Evolutionary conservation across 805 yeast species (phyloP), one percentile per base, ranked within the genome.

Genomic region (Barnettozyma sucrosica): DNA sequence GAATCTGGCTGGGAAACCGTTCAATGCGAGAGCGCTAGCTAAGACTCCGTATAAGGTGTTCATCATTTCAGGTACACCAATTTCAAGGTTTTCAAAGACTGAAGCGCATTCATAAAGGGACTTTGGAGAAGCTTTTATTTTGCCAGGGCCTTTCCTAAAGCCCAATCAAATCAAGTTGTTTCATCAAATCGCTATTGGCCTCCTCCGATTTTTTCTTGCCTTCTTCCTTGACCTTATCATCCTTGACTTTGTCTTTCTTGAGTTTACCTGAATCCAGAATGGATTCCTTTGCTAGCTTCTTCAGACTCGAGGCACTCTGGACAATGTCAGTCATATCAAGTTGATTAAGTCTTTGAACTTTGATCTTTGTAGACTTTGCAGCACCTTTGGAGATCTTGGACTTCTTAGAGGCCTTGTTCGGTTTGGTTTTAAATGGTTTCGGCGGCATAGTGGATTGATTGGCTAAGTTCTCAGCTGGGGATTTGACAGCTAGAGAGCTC

Each of bases 161-260:
- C 19, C 42, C 42, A 18, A 49, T 43, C 18, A 32, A 28, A 14
- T 66, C 68, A 16, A 66, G 59, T 42, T 67, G 71, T 34, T 58
- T 55, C 39, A 55, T 32, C 26, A 68, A 45, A 38, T 54, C 60
- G 20, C 59, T 55, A 8, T 65, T 60, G 2, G 65, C 62, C 16
- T 58, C 62, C 37, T 58, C 54, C 30, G 61, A 56, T 39, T 55
- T 53, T 7, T 49, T 44, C 30, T 54, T 51, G 3, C 57, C 51
- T 30, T 50, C 48, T 13, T 54, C 56, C 25, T 56, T 56, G 4
- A 49, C 51, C 34, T 52, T 47, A 19, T 55, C 55, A 47, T 68
- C 70, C 18, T 52, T 55, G 26, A 52, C 4, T 9, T 38, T 45
- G 46, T 65, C 71, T 23, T 58, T 51, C 26, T 57, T 46, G 16